Percentiles rank a stretch among this genome's conserved stretches.
Evolutionary conservation across 148 eudicot genomes (phyloP).

Genomic region (Amaranthus hypochondriacus): DNA sequence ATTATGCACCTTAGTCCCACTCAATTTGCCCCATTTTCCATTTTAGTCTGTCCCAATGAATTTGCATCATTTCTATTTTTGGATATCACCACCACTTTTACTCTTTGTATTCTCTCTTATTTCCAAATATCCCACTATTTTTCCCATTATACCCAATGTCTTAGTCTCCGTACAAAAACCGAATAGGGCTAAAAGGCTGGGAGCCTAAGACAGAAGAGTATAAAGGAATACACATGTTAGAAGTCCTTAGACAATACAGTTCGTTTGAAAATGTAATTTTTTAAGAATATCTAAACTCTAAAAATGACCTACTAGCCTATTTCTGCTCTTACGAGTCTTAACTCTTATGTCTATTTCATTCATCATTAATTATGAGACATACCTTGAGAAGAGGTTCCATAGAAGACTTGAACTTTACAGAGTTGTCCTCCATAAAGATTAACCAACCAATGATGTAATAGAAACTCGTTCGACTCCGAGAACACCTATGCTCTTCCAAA

Average conservation of each 20-base stretch:
- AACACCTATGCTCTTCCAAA: constrained; percentile 65
- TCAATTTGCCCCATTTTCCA: too few species aligned
- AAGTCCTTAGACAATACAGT: not conserved
- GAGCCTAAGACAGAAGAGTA: too few species aligned
- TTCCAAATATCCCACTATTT: too few species aligned
- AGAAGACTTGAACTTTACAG: constrained; percentile 67
- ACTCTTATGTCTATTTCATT: not conserved
- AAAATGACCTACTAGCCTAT: not conserved
- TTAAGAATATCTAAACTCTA: not conserved
- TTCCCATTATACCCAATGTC: too few species aligned
- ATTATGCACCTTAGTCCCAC: too few species aligned
- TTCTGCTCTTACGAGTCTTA: not conserved
- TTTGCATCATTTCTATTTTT: too few species aligned
- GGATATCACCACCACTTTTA: too few species aligned
- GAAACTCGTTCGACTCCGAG: constrained; percentile 89
- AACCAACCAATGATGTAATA: constrained; percentile 77
- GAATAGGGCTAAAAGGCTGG: too few species aligned
- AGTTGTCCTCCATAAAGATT: constrained; percentile 81
- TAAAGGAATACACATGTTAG: not conserved
- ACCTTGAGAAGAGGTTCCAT: constrained; percentile 86
- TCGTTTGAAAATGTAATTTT: not conserved
- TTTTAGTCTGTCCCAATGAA: too few species aligned
- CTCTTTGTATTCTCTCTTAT: too few species aligned
- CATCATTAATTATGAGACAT: not conserved
- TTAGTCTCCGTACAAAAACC: too few species aligned